Base-by-base conservation (phyloP, 192 early-diverging fungal genomes). In the Coemansia aciculifera region DNA sequence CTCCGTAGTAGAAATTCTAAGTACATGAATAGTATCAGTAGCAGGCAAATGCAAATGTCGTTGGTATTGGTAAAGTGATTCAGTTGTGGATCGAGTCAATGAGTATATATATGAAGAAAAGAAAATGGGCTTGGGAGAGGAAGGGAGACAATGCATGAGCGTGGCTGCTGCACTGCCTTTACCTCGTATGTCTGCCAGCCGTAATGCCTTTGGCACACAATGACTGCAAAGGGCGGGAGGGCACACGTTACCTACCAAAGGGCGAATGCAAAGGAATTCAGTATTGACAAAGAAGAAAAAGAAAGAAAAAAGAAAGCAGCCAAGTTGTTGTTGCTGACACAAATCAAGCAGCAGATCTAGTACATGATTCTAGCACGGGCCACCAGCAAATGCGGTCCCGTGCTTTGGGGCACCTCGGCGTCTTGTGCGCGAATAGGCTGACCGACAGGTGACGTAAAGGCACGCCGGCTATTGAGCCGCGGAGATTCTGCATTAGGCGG, bases 241-340 rank as follows among this genome's bases (percentile, higher is more conserved):
- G 54, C 15, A 29, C 54, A 57, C 54, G 54, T 34, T 57, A 57
- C 54, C 31, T 31, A 57, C 54, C 27, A 57, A 57, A 32, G 51
- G 24, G 23, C 51, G 54, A 57, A 57, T 54, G 29, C 27, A 31
- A 32, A 31, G 12, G 6, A 57, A 57, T 57, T 57, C 54, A 54
- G 51, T 12, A 13, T 1, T 11, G 10, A n/a, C 10, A 57, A 17
- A 57, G 54, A 17, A 34, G 2, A 32, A 57, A 34, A 57, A 17
- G 52, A 15, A 15, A 31, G 31, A 56, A 56, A 29, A 2, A 57
- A 32, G 15, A 13, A n/a, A 17, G 17, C 15, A 15, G 27, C 51
- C 27, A 1, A 36, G 34, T 36, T 5, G 34, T 7, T 36, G 27
- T 1, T 34, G 54, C 52, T 5, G 12, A 42, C 39, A 3, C 12